Conservation (phyloP, 2,329 filamentous ascomycete species). For the Claviceps cyperi region DNA sequence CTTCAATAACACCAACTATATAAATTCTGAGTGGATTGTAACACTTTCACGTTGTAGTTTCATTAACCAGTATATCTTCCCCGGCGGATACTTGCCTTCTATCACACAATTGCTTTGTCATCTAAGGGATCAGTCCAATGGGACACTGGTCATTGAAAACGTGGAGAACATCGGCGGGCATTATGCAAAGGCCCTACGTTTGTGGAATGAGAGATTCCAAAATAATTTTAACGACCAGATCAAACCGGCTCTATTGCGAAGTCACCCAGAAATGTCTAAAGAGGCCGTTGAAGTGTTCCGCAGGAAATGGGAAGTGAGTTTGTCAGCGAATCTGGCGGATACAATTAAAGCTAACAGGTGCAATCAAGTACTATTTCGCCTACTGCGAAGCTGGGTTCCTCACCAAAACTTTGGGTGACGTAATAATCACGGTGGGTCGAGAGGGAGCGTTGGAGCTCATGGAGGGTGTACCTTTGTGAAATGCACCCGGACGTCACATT, state of each 20-base stretch:
- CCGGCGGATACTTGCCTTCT: conserved; percentile 55
- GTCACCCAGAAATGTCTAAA: conserved; percentile 45
- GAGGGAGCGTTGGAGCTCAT: conserved; percentile 54
- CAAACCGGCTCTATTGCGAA: conserved; percentile 39
- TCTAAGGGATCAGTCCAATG: conserved; percentile 45
- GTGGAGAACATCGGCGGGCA: conserved; percentile 63
- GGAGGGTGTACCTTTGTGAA: conserved; percentile 50
- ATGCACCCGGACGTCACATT: neutral
- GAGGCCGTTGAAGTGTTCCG: conserved; percentile 52
- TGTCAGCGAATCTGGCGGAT: neutral
- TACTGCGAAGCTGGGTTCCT: conserved; percentile 63
- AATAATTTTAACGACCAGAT: conserved; percentile 47
- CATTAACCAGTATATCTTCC: conserved; percentile 66
- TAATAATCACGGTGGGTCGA: conserved; percentile 54
- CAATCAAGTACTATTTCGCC: conserved; percentile 51
- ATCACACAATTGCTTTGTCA: conserved; percentile 41
- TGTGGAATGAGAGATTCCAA: conserved; percentile 55
- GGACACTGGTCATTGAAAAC: conserved; percentile 49
- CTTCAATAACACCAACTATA: neutral
- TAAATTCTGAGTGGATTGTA: neutral
- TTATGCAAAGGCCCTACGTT: conserved; percentile 52
- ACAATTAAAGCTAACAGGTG: conserved; percentile 6
- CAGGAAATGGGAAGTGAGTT: conserved; percentile 52
- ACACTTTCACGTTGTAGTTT: conserved; percentile 29
- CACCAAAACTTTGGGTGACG: conserved; percentile 58